Percentiles rank a stretch among this genome's conserved stretches.
These are phyloP conservation scores for Solanum etuberosum DNA, from an alignment of 257 asterid genomes.

Conservation along the genomic window DNA sequence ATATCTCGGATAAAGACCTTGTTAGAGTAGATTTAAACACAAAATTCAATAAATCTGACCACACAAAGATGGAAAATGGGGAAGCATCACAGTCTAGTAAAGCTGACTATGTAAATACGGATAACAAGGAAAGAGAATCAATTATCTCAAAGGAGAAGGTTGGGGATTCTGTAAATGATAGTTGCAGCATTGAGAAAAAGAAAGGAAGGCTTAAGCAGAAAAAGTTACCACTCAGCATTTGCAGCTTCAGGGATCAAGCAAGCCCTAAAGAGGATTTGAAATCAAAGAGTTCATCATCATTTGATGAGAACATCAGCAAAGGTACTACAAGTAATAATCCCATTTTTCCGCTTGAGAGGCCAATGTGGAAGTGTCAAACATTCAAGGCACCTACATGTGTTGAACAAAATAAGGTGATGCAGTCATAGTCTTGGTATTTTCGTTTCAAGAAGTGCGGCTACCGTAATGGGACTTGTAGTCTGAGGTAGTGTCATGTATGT, in stretches of 20 bases:
- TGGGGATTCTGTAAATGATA: conserved; percentile 29
- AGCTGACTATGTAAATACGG: conserved; percentile 25
- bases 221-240: conserved; percentile 74
- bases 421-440: conserved; percentile 43
- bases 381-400: conserved; percentile 62
- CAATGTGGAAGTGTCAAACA: conserved; percentile 74
- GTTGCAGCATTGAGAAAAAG: conserved; percentile 40
- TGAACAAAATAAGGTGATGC: conserved; percentile 69
- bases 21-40: conserved; percentile 40
- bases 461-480: conserved; percentile 26
- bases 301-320: conserved; percentile 6
- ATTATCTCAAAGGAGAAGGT: conserved; percentile 12
- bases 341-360: conserved; percentile 42
- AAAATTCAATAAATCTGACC: conserved; percentile 17
- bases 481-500: conserved; percentile 21
- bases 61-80: conserved; percentile 21
- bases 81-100: conserved; percentile 19
- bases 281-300: conserved; percentile 16
- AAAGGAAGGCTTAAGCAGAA: conserved; percentile 56
- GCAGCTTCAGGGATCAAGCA: conserved; percentile 63
- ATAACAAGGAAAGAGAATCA: conserved; percentile 21
- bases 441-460: conserved; percentile 27
- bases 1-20: conserved; percentile 21
- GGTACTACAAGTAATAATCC: conserved; percentile 17
- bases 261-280: conserved; percentile 43